Evolutionary conservation across 225 moss, liverwort and hornwort genomes (phyloP), one percentile per base, ranked within the genome.

Genomic region (Physcomitrellopsis africana): DNA sequence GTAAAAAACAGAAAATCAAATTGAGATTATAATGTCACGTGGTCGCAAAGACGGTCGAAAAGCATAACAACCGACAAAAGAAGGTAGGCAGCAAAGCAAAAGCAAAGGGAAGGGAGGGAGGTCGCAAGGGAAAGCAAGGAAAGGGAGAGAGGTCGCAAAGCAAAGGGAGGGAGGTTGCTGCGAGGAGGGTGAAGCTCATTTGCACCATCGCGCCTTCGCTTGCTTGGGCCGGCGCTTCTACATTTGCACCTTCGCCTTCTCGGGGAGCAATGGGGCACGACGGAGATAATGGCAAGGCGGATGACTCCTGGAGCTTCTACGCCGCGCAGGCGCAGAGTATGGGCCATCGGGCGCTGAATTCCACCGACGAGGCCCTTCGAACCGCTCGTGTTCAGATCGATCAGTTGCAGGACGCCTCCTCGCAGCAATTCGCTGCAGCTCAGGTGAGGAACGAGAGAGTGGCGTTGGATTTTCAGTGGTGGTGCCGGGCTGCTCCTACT

Each of bases 241-340:
- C 26, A 42, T 32, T 51, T 23, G 51, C 64, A 32, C 8, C 59
- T 15, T 29, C 17, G 8, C 60, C 58, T 32, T 29, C 23, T 43
- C 27, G 44, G 14, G 27, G 51, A 70, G 81, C 80, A 67, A 87
- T 87, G 87, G 87, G 77, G 74, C 72, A 64, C 54, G 75, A 82
- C 71, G 87, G 80, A 63, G 87, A 84, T 5, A 77, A 44, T 10
- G 55, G 55, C 59, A 84, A 81, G 76, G 75, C 83, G 29, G 77
- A 80, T 12, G 84, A 84, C 65, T 72, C 84, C 51, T 87, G 87
- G 87, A 72, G 68, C 80, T 84, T 77, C 80, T 87, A 84, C 80
- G 55, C 79, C 24, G 82, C 87, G 68, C 84, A 87, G 84, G 87
- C 87, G 70, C 82, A 87, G 84, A 87, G 46, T 70, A 68, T 87